Conservation (phyloP, 805 yeast genomes). For the Priceomyces medius region DNA sequence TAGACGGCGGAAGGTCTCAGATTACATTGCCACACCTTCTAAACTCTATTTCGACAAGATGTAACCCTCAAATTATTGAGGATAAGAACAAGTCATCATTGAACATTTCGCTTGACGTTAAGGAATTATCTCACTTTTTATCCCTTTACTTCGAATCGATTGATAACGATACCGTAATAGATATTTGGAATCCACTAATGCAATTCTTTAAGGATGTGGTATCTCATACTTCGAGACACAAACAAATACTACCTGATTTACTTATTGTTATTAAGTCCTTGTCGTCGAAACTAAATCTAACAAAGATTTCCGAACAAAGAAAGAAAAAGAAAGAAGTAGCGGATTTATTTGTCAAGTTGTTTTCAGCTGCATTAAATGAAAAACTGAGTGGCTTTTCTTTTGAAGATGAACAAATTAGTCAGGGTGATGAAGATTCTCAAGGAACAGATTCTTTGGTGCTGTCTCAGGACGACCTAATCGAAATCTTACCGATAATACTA, state of each 20-base stretch:
- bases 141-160: conserved; percentile 61
- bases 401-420: conserved; percentile 8
- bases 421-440: conserved; percentile 11
- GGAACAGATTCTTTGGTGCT: conserved; percentile 11
- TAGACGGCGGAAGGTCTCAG: conserved; percentile 83
- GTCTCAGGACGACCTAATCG: conserved; percentile 45
- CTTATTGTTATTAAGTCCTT: conserved; percentile 53
- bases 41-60: conserved; percentile 50
- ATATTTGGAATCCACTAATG: conserved; percentile 63
- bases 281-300: conserved; percentile 53
- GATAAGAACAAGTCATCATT: conserved; percentile 45
- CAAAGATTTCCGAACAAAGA: conserved; percentile 62
- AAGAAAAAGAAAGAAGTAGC: conserved; percentile 58
- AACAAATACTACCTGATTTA: conserved; percentile 49
- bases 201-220: conserved; percentile 60
- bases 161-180: conserved; percentile 77
- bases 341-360: conserved; percentile 32
- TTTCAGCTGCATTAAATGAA: conserved; percentile 16
- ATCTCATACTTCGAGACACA: conserved; percentile 47
- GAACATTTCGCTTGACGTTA: conserved; percentile 45
- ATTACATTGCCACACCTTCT: conserved; percentile 68
- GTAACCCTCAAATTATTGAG: conserved; percentile 31
- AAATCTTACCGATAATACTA: conserved; percentile 31
- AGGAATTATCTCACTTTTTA: conserved; percentile 51
- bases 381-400: conserved; percentile 10